Evolutionary conservation across 345 rosid species (phyloP).

Genomic region (Boechera retrofracta): DNA sequence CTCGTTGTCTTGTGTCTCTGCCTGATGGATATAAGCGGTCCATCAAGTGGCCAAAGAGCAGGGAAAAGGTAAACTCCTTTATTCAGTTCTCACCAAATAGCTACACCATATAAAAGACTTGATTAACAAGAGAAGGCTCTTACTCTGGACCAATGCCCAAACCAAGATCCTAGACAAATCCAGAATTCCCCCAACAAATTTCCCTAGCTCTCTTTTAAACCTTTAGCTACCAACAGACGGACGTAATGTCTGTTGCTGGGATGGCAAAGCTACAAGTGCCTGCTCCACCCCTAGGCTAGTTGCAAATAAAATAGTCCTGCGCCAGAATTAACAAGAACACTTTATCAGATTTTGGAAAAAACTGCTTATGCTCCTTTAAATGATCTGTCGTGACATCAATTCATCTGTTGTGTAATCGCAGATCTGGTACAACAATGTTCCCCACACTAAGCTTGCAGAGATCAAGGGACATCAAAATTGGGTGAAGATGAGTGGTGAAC

Average conservation of each 20-base stretch:
- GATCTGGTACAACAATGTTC: conserved; percentile 61
- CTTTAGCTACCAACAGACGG: no score
- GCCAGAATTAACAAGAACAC: not conserved
- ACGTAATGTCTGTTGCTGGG: not conserved
- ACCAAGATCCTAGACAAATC: no score
- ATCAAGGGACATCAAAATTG: conserved; percentile 95
- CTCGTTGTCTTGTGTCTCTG: conserved; percentile 78
- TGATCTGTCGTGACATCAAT: conserved; percentile 16
- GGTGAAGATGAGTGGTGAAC: conserved; percentile 80
- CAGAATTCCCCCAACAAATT: no score
- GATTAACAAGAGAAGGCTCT: no score
- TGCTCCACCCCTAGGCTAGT: no score
- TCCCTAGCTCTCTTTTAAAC: no score
- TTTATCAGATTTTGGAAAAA: not conserved
- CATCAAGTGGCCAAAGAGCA: conserved; percentile 87
- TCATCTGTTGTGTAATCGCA: conserved; percentile 25
- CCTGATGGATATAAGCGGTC: conserved; percentile 78
- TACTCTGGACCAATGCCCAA: no score
- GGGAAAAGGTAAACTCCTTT: conserved; percentile 53
- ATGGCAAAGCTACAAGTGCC: not conserved
- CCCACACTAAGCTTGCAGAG: conserved; percentile 86
- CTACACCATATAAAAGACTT: not conserved
- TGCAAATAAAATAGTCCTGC: not conserved
- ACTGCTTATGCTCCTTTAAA: conserved; percentile 2
- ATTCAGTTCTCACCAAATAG: not conserved